Conservation (phyloP, 2,329 filamentous ascomycete species). For the Calonectria fujianensis region DNA sequence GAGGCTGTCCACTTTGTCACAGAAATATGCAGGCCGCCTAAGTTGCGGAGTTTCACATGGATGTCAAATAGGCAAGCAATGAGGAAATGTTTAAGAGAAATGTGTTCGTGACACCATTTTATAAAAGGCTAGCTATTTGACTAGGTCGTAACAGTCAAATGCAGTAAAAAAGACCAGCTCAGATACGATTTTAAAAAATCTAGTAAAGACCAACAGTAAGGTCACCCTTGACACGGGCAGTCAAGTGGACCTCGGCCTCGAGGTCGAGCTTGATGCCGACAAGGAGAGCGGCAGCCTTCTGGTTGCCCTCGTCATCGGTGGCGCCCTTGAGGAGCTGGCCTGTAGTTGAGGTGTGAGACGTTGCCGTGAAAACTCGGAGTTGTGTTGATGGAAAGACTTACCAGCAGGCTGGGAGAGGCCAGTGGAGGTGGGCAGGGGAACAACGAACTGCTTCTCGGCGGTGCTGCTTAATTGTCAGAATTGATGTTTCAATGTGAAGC, state of each 20-base stretch:
- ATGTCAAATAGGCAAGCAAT: background rate
- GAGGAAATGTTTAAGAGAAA: background rate
- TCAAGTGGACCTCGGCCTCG: conserved; percentile 26
- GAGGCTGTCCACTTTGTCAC: background rate
- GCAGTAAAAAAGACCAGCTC: conserved; percentile 9
- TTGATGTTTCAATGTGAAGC: background rate
- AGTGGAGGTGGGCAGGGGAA: conserved; percentile 24
- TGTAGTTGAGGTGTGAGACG: background rate
- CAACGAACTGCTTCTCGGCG: conserved; percentile 26
- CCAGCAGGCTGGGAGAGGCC: conserved; percentile 21
- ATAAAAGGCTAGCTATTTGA: conserved; percentile 22
- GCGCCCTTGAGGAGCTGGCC: conserved; percentile 19
- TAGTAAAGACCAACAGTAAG: conserved; percentile 29
- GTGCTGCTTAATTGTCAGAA: conserved; percentile 12
- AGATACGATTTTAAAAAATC: conserved; percentile 11
- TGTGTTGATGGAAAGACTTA: background rate
- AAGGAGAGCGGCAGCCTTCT: conserved; percentile 26
- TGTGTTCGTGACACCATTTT: conserved; percentile 11
- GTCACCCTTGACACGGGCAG: conserved; percentile 25
- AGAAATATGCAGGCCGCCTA: background rate
- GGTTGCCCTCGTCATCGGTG: conserved; percentile 20
- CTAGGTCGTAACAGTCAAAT: conserved; percentile 22
- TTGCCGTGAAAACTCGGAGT: background rate
- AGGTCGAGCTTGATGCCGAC: conserved; percentile 25
- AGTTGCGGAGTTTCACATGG: background rate